Base-by-base conservation (phyloP, 306 rosid species). In the Crataegus laevigata region DNA sequence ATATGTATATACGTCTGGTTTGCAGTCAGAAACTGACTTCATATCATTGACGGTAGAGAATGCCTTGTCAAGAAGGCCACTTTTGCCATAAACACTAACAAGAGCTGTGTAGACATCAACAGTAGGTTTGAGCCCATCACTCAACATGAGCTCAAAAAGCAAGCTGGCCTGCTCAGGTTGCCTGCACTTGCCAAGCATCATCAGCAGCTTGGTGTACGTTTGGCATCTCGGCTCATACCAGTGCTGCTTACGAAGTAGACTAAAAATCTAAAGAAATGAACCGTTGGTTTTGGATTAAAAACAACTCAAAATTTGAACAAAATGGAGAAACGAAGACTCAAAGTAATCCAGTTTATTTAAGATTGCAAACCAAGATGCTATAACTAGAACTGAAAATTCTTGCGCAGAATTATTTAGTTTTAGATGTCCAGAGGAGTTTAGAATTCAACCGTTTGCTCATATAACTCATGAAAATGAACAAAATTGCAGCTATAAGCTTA, bases 181-280 rank as follows among this genome's bases (percentile, higher is more conserved):
- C 82, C 82, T 84, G 88, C 94, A 89, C 82, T 80, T 94, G 60
- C 97, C 92, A 69, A 94, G 97, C 96, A 91, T 86, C 94, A 91
- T 84, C 81, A 91, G 71, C 69, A 94, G 62, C 74, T 84, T 91
- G 34, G 94, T 77, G 78, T 94, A 94, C 12, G 97, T 91, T 81
- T 86, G 94, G 81, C 94, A 81, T 86, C 97, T 89, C 7, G 97
- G 90, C 77, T 86, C 82, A 66, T 94, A 94, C 98, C 98, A 94
- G 7, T 75, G 76, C 76, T 94, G 98, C 86, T 88, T 81, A 40
- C 97, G 94, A 67, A 94, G 94, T 50, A 94, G 84, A n/a, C 80
- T 86, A 68, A 94, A 94, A 73, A 88, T 85, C 98, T 94, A 82
- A 71, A 78, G 65, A 66, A 77, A 51, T 40, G 30, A 66, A 78